Percentiles rank a stretch among this genome's conserved stretches.
Conservation (phyloP, 164 flowering plant genomes). For the Saururus chinensis region DNA sequence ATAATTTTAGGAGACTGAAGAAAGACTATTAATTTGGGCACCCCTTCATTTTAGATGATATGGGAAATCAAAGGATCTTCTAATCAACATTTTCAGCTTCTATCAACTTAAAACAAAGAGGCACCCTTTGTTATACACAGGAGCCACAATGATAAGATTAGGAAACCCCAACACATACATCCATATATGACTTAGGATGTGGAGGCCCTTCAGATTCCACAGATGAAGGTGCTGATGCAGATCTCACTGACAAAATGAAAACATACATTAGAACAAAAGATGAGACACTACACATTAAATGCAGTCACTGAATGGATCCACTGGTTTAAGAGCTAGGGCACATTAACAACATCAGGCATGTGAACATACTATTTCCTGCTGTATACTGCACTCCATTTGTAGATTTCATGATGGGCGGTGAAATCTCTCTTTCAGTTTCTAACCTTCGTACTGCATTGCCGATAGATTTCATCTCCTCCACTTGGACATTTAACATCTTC, state of each 20-base stretch:
- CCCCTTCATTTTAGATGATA: not conserved
- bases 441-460: constrained; percentile 44
- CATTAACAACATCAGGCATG: not conserved
- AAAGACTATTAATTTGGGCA: not conserved
- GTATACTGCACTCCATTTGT: constrained; percentile 10
- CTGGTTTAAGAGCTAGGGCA: not conserved
- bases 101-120: not conserved
- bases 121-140: not conserved
- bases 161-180: constrained; percentile 27
- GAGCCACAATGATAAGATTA: not conserved
- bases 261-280: not conserved
- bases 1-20: too few relatives aligned
- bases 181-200: constrained; percentile 82
- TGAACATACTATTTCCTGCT: constrained; percentile 13
- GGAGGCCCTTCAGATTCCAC: constrained; percentile 47
- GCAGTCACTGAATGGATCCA: too few relatives aligned
- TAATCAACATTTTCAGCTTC: not conserved
- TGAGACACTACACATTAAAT: not conserved
- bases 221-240: constrained; percentile 54
- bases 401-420: constrained; percentile 11
- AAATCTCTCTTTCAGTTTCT: constrained; percentile 38
- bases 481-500: constrained; percentile 50
- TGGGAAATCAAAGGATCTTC: not conserved
- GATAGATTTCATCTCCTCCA: constrained; percentile 80
- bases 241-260: constrained; percentile 38